Evolutionary conservation across 805 yeast genomes (phyloP), one percentile per base, ranked within the genome.

Genomic region (Tetrapisispora pingtungensis): DNA sequence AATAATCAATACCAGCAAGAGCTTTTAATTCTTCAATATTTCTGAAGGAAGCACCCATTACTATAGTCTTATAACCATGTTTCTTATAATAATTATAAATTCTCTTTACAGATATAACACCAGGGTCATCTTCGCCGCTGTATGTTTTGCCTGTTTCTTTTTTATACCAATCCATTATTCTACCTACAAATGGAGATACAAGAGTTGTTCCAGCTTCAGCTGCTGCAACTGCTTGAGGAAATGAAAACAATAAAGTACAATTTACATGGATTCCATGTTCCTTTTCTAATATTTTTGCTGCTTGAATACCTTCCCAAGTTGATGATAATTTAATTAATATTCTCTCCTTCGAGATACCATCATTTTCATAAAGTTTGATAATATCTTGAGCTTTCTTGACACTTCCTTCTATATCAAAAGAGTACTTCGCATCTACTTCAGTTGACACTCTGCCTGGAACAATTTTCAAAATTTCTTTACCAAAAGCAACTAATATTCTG

Each of bases 41-140:
- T 79, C 98, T 89, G 86, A 90, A 90, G 46, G 97, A 89, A 48
- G 98, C 97, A 69, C 97, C 98, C 98, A 90, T 90, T 62, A 90
- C 97, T 64, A 90, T 88, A 68, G 98, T 90, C 61, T 90, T 77
- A 80, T 90, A 90, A 56, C 82, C 90, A 69, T 69, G 85, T 74
- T 89, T 89, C 81, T 90, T 90, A 83, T 90, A 90, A 80, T 90
- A 90, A 82, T 89, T 83, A 84, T 67, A 90, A 68, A 90, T 90
- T 50, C 63, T 66, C 69, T 80, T 81, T 59, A 90, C 97, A 36
- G 95, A 84, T 40, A 72, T 42, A 50, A 90, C 97, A 81, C 98
- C 98, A 54, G 98, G 97, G 70, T 90, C 97, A 32, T 55, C 53
- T 62, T 76, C 84, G 54, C 75, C 74, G 41, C 77, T 71, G 78